Conservation (phyloP, 257 asterid genomes). For the Solanum corneliomulleri region DNA sequence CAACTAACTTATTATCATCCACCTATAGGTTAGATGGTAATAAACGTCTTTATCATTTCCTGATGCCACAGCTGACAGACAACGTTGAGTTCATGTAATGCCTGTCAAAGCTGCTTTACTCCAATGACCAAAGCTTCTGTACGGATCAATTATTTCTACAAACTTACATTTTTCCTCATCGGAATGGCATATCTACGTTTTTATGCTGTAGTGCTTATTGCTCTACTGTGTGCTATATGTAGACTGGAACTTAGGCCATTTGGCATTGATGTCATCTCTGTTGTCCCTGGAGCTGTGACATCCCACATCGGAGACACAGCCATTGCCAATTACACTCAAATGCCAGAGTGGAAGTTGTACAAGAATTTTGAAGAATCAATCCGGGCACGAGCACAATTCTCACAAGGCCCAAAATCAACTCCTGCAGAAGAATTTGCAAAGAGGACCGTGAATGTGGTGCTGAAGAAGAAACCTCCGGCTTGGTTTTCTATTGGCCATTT, state of each 20-base stretch:
- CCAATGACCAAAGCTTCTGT: not conserved
- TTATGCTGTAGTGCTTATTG: not conserved
- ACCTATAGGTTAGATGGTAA: not conserved
- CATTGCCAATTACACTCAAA: conserved; percentile 24
- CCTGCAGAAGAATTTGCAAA: conserved; percentile 73
- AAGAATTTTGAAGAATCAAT: conserved; percentile 59
- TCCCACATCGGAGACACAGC: conserved; percentile 74
- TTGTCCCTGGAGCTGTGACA: conserved; percentile 79
- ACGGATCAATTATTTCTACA: not conserved
- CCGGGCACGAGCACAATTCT: conserved; percentile 46
- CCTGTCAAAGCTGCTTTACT: not conserved
- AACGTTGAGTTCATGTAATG: not conserved
- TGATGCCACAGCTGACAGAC: not conserved
- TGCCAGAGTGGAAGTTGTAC: conserved; percentile 94
- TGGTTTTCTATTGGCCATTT: conserved; percentile 66
- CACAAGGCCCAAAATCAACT: conserved; percentile 61
- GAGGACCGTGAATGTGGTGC: conserved; percentile 60
- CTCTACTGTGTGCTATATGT: not conserved
- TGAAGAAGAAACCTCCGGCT: conserved; percentile 56
- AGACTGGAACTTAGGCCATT: conserved; percentile 40
- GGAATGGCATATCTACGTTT: not conserved
- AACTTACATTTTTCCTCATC: not conserved
- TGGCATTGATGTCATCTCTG: conserved; percentile 55
- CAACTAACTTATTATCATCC: not conserved
- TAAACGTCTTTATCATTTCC: not conserved